Conservation (phyloP, 805 yeast species). For the Candida adriatica region DNA sequence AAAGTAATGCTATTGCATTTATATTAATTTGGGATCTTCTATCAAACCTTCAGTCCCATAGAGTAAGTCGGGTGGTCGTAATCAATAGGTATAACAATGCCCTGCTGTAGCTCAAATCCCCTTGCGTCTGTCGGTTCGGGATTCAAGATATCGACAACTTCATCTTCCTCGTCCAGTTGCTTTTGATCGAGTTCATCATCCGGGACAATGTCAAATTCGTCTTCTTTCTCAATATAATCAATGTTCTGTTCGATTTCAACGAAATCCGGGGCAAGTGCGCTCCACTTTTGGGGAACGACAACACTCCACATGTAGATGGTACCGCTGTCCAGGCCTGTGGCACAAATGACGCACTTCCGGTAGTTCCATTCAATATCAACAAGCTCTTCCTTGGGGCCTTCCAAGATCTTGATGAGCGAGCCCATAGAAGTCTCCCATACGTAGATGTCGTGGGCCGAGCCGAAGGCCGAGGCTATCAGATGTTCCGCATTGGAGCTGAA, state of each 20-base stretch:
- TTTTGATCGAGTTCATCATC: slow-evolving; percentile 58
- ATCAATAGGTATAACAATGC: slow-evolving; percentile 55
- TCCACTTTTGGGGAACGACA: slow-evolving; percentile 86
- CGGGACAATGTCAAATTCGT: slow-evolving; percentile 79
- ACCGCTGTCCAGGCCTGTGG: slow-evolving; percentile 85
- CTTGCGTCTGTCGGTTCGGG: slow-evolving; percentile 64
- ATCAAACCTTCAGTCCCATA: too few relatives aligned
- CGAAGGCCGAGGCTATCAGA: slow-evolving; percentile 82
- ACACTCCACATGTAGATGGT: slow-evolving; percentile 76
- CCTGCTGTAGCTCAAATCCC: slow-evolving; percentile 50
- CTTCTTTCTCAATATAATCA: slow-evolving; percentile 81
- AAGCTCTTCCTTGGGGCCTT: slow-evolving; percentile 86
- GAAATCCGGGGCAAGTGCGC: slow-evolving; percentile 94
- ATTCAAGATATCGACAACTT: slow-evolving; percentile 59
- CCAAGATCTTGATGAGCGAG: slow-evolving; percentile 78
- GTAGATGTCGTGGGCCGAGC: slow-evolving; percentile 83
- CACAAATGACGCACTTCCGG: slow-evolving; percentile 62
- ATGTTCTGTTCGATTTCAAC: slow-evolving; percentile 91
- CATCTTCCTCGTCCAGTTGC: slow-evolving; percentile 58
- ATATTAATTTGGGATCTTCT: too few relatives aligned
- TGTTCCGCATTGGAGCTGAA: slow-evolving; percentile 75
- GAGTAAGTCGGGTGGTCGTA: too few relatives aligned
- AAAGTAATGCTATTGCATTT: too few relatives aligned
- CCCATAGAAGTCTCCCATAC: slow-evolving; percentile 92
- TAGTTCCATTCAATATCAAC: slow-evolving; percentile 86